Percentiles rank a stretch among this genome's conserved stretches.
phyloP scores from a whole-genome alignment of 306 rosid genomes.

The Lathyrus sativus region DNA sequence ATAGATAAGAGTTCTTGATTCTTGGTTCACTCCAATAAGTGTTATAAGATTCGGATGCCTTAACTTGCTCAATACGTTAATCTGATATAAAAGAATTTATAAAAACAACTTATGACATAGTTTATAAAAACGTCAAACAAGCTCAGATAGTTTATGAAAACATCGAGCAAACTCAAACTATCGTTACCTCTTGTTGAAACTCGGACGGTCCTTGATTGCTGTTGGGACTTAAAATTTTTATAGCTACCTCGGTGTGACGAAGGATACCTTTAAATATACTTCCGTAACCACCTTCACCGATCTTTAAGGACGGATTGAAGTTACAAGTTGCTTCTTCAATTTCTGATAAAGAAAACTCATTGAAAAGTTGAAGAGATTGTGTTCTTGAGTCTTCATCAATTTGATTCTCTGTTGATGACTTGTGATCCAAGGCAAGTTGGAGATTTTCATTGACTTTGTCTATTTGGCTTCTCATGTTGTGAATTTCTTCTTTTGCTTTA shows the following conservation, averaged over 20 bases:
- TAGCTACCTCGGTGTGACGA: conserved; percentile 81
- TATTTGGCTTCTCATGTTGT: conserved; percentile 47
- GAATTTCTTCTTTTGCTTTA: conserved; percentile 53
- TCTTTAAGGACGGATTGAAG: conserved; percentile 61
- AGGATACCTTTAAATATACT: conserved; percentile 66
- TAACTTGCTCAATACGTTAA: conserved; percentile 70
- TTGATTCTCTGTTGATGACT: neutral
- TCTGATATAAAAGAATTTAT: conserved; percentile 45
- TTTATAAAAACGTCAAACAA: conserved; percentile 1
- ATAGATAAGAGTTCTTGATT: conserved; percentile 64
- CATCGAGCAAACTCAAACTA: conserved; percentile 22
- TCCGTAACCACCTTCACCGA: conserved; percentile 97
- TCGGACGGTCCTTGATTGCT: conserved; percentile 75
- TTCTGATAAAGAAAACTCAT: conserved; percentile 67
- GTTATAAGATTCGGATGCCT: conserved; percentile 85
- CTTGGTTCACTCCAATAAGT: conserved; percentile 79
- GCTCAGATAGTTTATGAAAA: conserved; percentile 2
- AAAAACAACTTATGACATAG: too few species aligned
- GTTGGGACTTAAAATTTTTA: conserved; percentile 57
- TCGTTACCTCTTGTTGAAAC: conserved; percentile 82
- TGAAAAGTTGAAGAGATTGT: conserved; percentile 49
- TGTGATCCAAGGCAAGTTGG: conserved; percentile 52
- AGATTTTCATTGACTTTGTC: conserved; percentile 58
- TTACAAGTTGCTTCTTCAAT: conserved; percentile 67
- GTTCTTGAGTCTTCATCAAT: conserved; percentile 48